A percentile compares a stretch with the other conserved stretches of the same genome.
phyloP scores from a whole-genome alignment of 23 red algal genomes.

The Agarophyton chilense region DNA sequence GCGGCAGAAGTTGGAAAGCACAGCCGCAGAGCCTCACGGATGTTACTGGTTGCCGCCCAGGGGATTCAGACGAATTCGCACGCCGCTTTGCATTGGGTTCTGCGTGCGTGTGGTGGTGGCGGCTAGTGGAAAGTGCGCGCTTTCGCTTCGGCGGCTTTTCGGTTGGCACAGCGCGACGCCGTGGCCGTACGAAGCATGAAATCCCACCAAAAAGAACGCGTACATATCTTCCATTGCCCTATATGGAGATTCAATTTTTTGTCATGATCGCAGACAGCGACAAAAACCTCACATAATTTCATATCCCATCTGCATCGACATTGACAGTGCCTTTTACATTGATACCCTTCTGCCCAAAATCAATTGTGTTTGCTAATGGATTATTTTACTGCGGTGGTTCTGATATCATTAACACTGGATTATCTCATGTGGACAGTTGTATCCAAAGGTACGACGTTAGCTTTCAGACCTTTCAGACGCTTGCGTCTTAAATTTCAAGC shows the following conservation, averaged over 20 bases:
- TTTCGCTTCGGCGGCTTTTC: too few relatives aligned
- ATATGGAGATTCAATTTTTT: conserved; percentile 13
- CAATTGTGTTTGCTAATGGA: conserved; percentile 27
- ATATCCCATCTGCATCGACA: conserved; percentile 32
- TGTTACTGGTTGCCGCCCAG: conserved; percentile 57
- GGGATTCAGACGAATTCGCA: conserved; percentile 54
- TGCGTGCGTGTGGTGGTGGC: too few relatives aligned
- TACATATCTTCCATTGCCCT: conserved; percentile 40
- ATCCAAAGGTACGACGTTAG: conserved; percentile 4
- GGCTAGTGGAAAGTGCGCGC: too few relatives aligned
- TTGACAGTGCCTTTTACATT: neutral
- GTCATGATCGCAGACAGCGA: conserved; percentile 32
- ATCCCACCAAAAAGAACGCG: neutral
- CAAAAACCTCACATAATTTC: conserved; percentile 36
- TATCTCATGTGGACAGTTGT: neutral
- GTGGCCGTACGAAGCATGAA: neutral
- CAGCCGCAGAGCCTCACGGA: conserved; percentile 47
- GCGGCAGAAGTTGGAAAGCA: conserved; percentile 1
- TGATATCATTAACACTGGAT: conserved; percentile 4
- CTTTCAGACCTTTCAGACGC: neutral
- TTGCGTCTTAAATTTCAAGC: conserved; percentile 25
- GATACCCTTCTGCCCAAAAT: conserved; percentile 37
- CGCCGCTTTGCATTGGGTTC: conserved; percentile 37
- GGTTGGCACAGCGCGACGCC: too few relatives aligned
- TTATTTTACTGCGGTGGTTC: conserved; percentile 54